phyloP scores from a whole-genome alignment of 2,329 filamentous ascomycete species.

The Fusarium sulawesiense region DNA sequence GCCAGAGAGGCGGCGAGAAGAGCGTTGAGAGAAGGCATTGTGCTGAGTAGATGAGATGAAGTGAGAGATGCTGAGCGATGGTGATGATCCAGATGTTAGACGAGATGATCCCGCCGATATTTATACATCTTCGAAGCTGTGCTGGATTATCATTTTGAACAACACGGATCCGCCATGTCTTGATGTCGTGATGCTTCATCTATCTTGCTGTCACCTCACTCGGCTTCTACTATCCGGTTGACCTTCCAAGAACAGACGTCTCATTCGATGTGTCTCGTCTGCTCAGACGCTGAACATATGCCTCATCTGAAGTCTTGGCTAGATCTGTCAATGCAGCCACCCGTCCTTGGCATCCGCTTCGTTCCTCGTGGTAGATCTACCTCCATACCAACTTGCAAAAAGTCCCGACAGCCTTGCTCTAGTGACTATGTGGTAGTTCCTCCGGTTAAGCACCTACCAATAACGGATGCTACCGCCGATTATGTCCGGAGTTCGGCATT shows the following conservation, averaged over 20 bases:
- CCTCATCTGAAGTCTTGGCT: constrained; percentile 5
- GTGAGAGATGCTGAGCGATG: not conserved
- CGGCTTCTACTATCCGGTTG: constrained; percentile 18
- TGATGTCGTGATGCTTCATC: constrained; percentile 6
- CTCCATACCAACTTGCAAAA: not conserved
- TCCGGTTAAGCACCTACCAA: constrained; percentile 18
- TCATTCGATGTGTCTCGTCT: not conserved
- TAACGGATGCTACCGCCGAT: constrained; percentile 22
- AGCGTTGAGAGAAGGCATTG: constrained; percentile 26
- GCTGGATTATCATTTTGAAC: not conserved
- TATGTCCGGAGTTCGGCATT: constrained; percentile 34
- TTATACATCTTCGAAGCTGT: not conserved
- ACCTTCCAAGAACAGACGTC: constrained; percentile 22
- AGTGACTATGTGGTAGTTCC: not conserved
- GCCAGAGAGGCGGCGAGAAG: constrained; percentile 37
- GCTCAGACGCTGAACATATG: constrained; percentile 1
- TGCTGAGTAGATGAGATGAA: not conserved
- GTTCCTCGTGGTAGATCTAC: constrained; percentile 1
- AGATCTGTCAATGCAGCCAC: constrained; percentile 23
- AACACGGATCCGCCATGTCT: not conserved
- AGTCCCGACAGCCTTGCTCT: constrained; percentile 7
- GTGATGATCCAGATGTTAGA: not conserved
- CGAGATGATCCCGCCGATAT: not conserved
- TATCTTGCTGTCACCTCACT: constrained; percentile 3
- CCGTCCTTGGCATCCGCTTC: constrained; percentile 33